phyloP scores from a whole-genome alignment of 1,139 yeast species.

The Candida smagusa region DNA sequence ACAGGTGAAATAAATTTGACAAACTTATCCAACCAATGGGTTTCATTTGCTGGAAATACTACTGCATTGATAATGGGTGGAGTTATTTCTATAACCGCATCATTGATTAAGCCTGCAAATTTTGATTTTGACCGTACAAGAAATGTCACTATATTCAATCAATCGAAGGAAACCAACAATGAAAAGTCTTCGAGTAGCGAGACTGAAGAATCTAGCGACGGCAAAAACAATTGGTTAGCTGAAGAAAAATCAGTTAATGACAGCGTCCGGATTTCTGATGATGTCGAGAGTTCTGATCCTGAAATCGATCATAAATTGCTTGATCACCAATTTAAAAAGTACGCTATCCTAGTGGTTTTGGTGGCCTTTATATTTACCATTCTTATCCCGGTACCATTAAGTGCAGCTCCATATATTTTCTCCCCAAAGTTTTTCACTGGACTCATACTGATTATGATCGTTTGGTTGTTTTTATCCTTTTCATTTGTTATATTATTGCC shows the following conservation, averaged over 20 bases:
- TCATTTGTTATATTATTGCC: conserved; percentile 17
- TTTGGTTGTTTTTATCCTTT: conserved; percentile 19
- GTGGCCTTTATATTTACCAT: conserved; percentile 13
- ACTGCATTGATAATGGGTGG: conserved; percentile 29
- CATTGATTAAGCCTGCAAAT: conserved; percentile 33
- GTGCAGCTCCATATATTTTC: conserved; percentile 17
- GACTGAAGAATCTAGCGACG: background rate
- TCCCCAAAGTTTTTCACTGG: conserved; percentile 17
- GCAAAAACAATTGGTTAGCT: background rate
- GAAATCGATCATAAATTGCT: conserved; percentile 13
- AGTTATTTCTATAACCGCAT: conserved; percentile 22
- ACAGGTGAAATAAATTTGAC: conserved; percentile 24
- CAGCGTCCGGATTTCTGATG: background rate
- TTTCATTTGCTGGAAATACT: conserved; percentile 18
- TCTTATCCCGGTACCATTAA: conserved; percentile 16
- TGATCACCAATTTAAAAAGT: conserved; percentile 18
- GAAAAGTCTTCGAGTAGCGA: background rate
- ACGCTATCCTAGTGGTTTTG: conserved; percentile 14
- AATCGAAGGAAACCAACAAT: conserved; percentile 4
- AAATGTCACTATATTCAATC: conserved; percentile 27
- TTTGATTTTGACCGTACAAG: conserved; percentile 32
- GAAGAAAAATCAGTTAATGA: background rate
- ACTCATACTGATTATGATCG: conserved; percentile 14
- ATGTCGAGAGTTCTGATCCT: background rate
- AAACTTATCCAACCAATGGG: conserved; percentile 21